Base-by-base conservation (phyloP, 2,329 filamentous ascomycete species). In the Monilinia aucupariae region DNA sequence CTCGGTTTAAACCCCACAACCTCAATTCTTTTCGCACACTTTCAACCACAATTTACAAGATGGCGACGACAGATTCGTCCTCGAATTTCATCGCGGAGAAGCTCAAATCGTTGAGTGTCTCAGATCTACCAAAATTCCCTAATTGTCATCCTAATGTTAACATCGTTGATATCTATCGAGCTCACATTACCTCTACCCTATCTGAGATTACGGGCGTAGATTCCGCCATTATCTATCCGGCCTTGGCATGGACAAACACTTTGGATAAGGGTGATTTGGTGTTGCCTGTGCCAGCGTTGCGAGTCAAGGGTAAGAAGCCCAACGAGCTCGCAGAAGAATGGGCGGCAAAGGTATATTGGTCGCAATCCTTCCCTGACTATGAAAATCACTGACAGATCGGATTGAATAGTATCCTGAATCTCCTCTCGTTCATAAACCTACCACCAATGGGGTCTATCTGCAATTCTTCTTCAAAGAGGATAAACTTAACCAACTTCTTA, bases 241-340 rank as follows among this genome's bases (percentile, higher is more conserved):
- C 85, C 45, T 78, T 96, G 49, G 84, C 89, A 78, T 93, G 90
- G 89, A 93, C 91, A 6, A 80, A 85, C 66, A 85, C 87, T 45
- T 80, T 92, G 27, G 91, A 94, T 68, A 91, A 92, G 79, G 91
- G 91, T 54, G 91, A 96, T 76, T 78, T 96, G 69, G 83, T 90
- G 60, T 77, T 96, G 53, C 87, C 91, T 10, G 85, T 91, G 10
- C 89, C 91, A 20, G 89, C 90, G n/a, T 81, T 96, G 67, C 82
- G 91, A 66, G 77, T 93, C 71, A 93, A 89, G 77, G 86, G 86
- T 67, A 81, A 81, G 74, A 89, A 89, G 74, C 85, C 86, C 13
- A 78, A 80, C 65, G 84, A 83, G 68, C 77, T 89, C 59, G 85
- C 82, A 15, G 75, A 78, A 66, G 82, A 89, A 72, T 88, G 85